Percentiles rank a stretch among this genome's conserved stretches.
phyloP scores from a whole-genome alignment of 176 grass and related monocot genomes.

The Zoysia pacifica region DNA sequence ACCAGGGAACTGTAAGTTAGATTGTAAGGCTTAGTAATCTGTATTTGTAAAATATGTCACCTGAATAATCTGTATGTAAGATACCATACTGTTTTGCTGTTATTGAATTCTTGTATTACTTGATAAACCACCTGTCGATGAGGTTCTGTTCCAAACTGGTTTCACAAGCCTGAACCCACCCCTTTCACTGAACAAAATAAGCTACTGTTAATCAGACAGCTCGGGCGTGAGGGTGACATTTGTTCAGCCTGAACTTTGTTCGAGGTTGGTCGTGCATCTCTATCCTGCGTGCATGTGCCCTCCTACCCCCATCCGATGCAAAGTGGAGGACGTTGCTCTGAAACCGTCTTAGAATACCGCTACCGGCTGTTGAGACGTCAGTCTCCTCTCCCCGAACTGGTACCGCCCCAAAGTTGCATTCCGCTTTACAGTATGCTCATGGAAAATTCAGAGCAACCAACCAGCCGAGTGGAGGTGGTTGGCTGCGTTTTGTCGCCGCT shows the following conservation, averaged over 20 bases:
- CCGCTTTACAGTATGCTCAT: slow-evolving; percentile 9
- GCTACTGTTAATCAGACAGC: slow-evolving; percentile 1
- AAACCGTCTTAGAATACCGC: slow-evolving; percentile 31
- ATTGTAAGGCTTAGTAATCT: slow-evolving; percentile 24
- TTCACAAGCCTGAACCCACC: not conserved
- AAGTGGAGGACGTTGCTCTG: slow-evolving; percentile 31
- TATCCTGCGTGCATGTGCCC: slow-evolving; percentile 54
- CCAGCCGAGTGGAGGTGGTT: slow-evolving; percentile 23
- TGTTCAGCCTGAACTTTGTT: slow-evolving; percentile 16
- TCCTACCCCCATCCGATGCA: slow-evolving; percentile 27
- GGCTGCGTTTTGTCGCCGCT: not conserved
- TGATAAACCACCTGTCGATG: slow-evolving; percentile 29
- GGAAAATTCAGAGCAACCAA: not conserved
- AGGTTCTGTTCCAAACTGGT: not conserved
- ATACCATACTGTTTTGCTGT: not conserved
- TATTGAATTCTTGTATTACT: slow-evolving; percentile 40
- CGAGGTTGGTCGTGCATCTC: slow-evolving; percentile 43
- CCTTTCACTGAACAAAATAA: not conserved
- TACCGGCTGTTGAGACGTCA: slow-evolving; percentile 40
- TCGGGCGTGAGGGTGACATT: slow-evolving; percentile 20
- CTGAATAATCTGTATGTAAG: slow-evolving; percentile 65
- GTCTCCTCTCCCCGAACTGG: slow-evolving; percentile 30
- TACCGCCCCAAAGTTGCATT: slow-evolving; percentile 15
- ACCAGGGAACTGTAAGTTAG: slow-evolving; percentile 29
- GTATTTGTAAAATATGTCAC: slow-evolving; percentile 55